Conservation (phyloP, 108 stramenopile species). For the Schizochytrium sp. region DNA sequence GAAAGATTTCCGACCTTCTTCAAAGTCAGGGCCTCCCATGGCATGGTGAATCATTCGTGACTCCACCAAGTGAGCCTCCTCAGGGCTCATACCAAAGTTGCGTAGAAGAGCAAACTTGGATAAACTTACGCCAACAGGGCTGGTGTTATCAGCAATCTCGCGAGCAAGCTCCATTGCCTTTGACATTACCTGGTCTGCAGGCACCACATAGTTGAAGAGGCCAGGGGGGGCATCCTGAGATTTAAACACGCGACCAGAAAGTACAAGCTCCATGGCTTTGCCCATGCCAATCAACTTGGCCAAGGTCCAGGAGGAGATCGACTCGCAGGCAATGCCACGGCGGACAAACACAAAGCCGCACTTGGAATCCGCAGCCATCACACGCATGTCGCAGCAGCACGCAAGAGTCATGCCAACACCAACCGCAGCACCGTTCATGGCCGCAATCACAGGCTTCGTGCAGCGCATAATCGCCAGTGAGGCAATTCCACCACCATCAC, state of each 20-base stretch:
- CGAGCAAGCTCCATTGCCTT: constrained; percentile 44
- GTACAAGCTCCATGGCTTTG: constrained; percentile 57
- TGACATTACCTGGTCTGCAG: not conserved
- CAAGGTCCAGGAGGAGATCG: constrained; percentile 47
- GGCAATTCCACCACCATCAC: constrained; percentile 48
- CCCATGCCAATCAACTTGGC: constrained; percentile 9
- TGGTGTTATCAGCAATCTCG: constrained; percentile 51
- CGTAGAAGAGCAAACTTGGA: constrained; percentile 49
- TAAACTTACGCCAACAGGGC: constrained; percentile 2
- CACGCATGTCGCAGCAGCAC: constrained; percentile 53
- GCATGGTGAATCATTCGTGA: constrained; percentile 9
- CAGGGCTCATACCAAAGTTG: constrained; percentile 29
- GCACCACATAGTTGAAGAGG: constrained; percentile 53
- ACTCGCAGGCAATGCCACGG: constrained; percentile 60
- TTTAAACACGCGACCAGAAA: constrained; percentile 57
- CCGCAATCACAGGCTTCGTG: constrained; percentile 59
- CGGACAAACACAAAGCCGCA: constrained; percentile 53
- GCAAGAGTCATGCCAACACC: constrained; percentile 60
- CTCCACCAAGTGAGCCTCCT: constrained; percentile 37
- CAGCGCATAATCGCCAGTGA: constrained; percentile 38
- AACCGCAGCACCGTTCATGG: constrained; percentile 56
- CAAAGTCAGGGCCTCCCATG: not conserved
- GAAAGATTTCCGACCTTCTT: constrained; percentile 34
- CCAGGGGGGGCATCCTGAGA: constrained; percentile 43
- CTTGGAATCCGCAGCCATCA: not conserved